Percentiles rank a stretch among this genome's conserved stretches.
Conservation (phyloP, 768 basidiomycete species). For the Leccinum broughii region DNA sequence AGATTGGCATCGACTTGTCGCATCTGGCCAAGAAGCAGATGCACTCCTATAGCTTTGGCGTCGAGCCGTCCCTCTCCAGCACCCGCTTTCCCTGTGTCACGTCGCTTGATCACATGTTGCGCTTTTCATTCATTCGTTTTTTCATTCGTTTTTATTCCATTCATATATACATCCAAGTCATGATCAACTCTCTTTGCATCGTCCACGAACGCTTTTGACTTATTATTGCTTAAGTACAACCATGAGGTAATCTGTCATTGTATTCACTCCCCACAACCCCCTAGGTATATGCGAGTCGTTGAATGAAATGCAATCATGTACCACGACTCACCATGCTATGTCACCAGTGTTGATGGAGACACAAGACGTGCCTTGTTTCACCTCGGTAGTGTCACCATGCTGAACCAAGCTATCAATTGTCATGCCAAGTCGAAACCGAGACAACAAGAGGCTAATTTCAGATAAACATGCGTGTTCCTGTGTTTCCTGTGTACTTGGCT, state of each 20-base stretch:
- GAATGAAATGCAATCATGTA: constrained; percentile 12
- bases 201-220: constrained; percentile 13
- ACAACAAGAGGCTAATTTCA: not conserved
- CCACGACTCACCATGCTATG: not conserved
- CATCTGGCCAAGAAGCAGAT: constrained; percentile 56
- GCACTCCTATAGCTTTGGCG: constrained; percentile 52
- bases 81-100: constrained; percentile 4
- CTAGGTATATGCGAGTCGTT: constrained; percentile 15
- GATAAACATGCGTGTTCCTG: not conserved
- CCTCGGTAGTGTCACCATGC: not conserved
- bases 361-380: not conserved
- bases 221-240: constrained; percentile 24
- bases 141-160: constrained; percentile 19
- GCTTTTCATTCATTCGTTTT: not conserved
- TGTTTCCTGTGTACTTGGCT: not conserved
- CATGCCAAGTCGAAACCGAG: not conserved
- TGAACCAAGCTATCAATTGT: not conserved
- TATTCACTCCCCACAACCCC: constrained; percentile 19
- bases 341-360: not conserved
- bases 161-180: constrained; percentile 24
- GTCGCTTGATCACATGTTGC: constrained; percentile 4
- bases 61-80: not conserved
- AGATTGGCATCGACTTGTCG: constrained; percentile 77
- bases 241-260: constrained; percentile 25
- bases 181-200: constrained; percentile 21